These are phyloP conservation scores for Teunomyces kruisii DNA, from an alignment of 805 yeast genomes.

Conservation along the genomic window DNA sequence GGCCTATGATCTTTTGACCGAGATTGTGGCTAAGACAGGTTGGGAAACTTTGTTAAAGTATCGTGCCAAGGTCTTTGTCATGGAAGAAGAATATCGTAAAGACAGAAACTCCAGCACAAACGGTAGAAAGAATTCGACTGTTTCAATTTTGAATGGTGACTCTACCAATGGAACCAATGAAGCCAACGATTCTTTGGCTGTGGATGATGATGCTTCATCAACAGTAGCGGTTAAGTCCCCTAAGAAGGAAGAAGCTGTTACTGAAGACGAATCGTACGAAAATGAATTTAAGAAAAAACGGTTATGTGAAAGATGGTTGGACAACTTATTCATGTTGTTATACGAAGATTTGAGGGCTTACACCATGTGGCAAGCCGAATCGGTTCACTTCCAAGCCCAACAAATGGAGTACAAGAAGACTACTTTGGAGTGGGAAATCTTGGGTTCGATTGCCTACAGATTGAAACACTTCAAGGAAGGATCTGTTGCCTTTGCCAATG, in stretches of 20 bases:
- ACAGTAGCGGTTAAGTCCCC: slow-evolving; percentile 41
- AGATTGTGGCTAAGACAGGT: slow-evolving; percentile 44
- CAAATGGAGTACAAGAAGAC: slow-evolving; percentile 74
- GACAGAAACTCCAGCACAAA: slow-evolving; percentile 21
- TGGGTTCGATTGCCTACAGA: slow-evolving; percentile 83
- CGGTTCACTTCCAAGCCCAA: slow-evolving; percentile 84
- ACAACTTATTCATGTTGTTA: slow-evolving; percentile 63
- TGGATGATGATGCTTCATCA: slow-evolving; percentile 31
- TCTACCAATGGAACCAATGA: not conserved
- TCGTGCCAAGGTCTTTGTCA: slow-evolving; percentile 47
- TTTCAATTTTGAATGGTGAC: slow-evolving; percentile 12
- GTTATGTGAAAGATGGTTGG: slow-evolving; percentile 74
- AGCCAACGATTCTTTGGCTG: not conserved
- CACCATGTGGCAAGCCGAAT: slow-evolving; percentile 92
- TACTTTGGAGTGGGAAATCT: slow-evolving; percentile 88
- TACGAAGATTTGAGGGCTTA: slow-evolving; percentile 77
- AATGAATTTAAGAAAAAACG: slow-evolving; percentile 60
- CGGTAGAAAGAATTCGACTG: slow-evolving; percentile 9
- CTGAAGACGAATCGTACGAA: slow-evolving; percentile 16
- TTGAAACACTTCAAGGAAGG: slow-evolving; percentile 88
- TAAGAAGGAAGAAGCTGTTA: slow-evolving; percentile 18
- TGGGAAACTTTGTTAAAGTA: slow-evolving; percentile 46
- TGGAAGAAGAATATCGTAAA: slow-evolving; percentile 48
- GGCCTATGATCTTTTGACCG: slow-evolving; percentile 46
- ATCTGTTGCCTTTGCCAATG: slow-evolving; percentile 74